These are phyloP conservation scores for Blastobotrys persicus DNA, from an alignment of 1,139 yeast genomes.

Conservation along the genomic window DNA sequence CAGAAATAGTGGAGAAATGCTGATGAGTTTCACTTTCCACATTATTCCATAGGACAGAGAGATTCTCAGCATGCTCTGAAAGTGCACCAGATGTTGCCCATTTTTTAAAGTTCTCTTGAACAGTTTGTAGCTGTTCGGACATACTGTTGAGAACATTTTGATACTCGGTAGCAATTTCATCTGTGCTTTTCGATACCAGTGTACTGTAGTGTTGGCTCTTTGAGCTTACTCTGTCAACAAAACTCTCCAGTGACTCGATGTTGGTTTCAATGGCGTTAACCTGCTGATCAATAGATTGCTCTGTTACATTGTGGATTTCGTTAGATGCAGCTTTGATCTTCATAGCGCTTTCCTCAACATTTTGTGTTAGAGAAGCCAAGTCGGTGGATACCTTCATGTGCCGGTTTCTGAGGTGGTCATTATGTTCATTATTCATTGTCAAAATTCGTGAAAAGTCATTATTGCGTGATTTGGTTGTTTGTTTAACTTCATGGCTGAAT, in stretches of 20 bases:
- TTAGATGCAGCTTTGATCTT: background rate
- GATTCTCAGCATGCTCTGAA: background rate
- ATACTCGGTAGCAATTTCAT: background rate
- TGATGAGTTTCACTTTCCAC: slow-evolving; percentile 6
- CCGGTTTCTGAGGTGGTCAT: background rate
- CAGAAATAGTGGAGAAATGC: slow-evolving; percentile 8
- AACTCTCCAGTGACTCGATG: slow-evolving; percentile 11
- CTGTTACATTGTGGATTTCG: slow-evolving; percentile 5
- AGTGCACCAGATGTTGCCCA: background rate
- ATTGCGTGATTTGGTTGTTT: background rate
- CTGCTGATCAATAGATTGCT: slow-evolving; percentile 10
- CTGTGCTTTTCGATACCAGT: background rate
- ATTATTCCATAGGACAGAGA: slow-evolving; percentile 9
- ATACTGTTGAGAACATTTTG: slow-evolving; percentile 7
- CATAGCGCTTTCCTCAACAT: slow-evolving; percentile 7
- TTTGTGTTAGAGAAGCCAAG: background rate
- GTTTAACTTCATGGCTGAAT: background rate
- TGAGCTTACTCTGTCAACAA: slow-evolving; percentile 10
- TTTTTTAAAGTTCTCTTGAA: slow-evolving; percentile 1
- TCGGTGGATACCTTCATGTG: background rate
- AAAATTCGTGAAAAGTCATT: slow-evolving; percentile 6
- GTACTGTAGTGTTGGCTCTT: slow-evolving; percentile 8
- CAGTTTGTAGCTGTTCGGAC: slow-evolving; percentile 1
- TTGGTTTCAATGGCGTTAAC: slow-evolving; percentile 13
- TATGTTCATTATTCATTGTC: background rate